Conservation (phyloP, 169 alveolate genomes). For the Theileria parva region DNA sequence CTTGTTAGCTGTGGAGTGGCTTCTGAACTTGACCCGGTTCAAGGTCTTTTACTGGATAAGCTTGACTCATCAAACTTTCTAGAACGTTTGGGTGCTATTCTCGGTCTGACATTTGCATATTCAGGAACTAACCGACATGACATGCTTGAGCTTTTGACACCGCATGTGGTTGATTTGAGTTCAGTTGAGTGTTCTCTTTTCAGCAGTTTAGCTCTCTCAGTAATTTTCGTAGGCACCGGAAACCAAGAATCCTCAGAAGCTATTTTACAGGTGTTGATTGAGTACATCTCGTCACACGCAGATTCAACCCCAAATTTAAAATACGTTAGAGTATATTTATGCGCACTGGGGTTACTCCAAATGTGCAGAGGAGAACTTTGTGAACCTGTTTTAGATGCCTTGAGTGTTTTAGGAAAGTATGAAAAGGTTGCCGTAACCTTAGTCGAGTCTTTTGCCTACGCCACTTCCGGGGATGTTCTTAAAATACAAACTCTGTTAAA, state of each 20-base stretch:
- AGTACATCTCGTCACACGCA: conserved; percentile 63
- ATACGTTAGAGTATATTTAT: conserved; percentile 18
- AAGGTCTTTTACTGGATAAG: conserved; percentile 91
- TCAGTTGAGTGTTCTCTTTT: conserved; percentile 91
- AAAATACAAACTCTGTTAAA: conserved; percentile 93
- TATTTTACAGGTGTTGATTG: conserved; percentile 88
- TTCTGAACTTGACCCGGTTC: conserved; percentile 94
- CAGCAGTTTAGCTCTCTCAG: conserved; percentile 95
- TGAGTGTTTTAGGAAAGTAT: conserved; percentile 77
- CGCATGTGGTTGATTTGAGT: conserved; percentile 85
- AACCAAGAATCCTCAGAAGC: conserved; percentile 93
- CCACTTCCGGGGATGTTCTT: conserved; percentile 98
- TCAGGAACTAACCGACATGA: conserved; percentile 96
- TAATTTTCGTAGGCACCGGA: conserved; percentile 94
- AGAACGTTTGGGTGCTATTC: conserved; percentile 90
- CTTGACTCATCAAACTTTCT: conserved; percentile 79
- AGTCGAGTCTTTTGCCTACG: conserved; percentile 94
- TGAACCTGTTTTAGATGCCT: conserved; percentile 89
- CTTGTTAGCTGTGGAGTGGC: conserved; percentile 89
- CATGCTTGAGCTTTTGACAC: conserved; percentile 85
- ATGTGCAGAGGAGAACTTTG: conserved; percentile 88
- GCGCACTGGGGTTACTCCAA: conserved; percentile 88
- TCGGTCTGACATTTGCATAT: conserved; percentile 97
- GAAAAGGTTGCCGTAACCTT: conserved; percentile 72
- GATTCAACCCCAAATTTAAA: conserved; percentile 15